A percentile compares a stretch with the other conserved stretches of the same genome.
Evolutionary conservation across 306 rosid species (phyloP).

Genomic region (Potentilla sterilis): DNA sequence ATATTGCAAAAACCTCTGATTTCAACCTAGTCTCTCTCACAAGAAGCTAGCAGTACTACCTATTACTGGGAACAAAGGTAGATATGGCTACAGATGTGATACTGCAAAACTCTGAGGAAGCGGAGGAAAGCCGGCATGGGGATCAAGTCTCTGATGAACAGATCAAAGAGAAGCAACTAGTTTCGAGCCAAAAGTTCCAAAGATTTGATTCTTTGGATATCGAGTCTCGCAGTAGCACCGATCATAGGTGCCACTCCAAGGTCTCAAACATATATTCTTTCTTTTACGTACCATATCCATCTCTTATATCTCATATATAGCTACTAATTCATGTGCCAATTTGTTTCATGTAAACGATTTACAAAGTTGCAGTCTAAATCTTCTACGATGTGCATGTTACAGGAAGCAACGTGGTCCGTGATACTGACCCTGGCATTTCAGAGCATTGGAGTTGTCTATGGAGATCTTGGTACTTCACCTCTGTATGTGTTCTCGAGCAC

Average conservation of each 20-base stretch:
- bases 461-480: constrained; percentile 35
- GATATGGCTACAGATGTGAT: constrained; percentile 4
- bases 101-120: neutral
- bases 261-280: neutral
- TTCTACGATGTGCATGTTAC: neutral
- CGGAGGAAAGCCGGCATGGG: neutral
- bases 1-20: no score
- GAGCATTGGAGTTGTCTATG: constrained; percentile 34
- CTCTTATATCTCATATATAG: no score
- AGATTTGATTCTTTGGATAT: neutral
- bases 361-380: neutral
- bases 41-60: no score
- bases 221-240: neutral
- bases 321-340: neutral
- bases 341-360: neutral
- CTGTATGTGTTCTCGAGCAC: constrained; percentile 30
- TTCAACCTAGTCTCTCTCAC: no score
- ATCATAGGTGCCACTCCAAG: neutral
- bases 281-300: no score
- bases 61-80: neutral
- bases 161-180: neutral
- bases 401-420: constrained; percentile 17
- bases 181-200: neutral
- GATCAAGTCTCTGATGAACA: constrained; percentile 5
- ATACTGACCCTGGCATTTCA: constrained; percentile 29